Evolutionary conservation across 2,329 filamentous ascomycete genomes (phyloP), one percentile per base, ranked within the genome.

Genomic region (Fusarium subglutinans): DNA sequence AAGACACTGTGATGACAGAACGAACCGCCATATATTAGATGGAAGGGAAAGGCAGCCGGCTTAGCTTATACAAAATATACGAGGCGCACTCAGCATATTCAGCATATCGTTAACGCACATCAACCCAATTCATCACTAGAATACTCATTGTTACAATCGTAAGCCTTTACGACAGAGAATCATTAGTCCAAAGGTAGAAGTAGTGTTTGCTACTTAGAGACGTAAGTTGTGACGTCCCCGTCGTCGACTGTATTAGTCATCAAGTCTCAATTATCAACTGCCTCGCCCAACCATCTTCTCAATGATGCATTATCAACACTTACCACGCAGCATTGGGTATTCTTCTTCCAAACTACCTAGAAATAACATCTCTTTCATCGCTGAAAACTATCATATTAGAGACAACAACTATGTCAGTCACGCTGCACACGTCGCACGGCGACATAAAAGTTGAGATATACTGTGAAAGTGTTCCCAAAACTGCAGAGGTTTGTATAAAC

Each of bases 391-490:
- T n/a, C 17, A 48, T 22, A 17, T 9, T 38, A 26, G 17, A 45
- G 18, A 47, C 11, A 70, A 43, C 17, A 53, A 28, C 17, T 75
- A 91, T 92, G 90, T 92, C 90, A 18, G 89, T 91, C 72, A 92
- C 90, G 17, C 89, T 99, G 20, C 95, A 98, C 83, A 99, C 96
- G 56, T 94, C 91, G 57, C 89, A 93, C 60, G 96, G 96, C 81
- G 92, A 96, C 83, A 88, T 99, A 81, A 99, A 98, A 85, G 90
- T 98, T 78, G 96, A 98, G 83, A 87, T 99, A 76, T 98, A 98
- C 85, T 98, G 96, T 86, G 94, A 98, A 82, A 92, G 93, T 77
- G 94, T 97, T 38, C 96, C 96, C 72, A 95, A 96, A 82, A 98
- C 96, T 1, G 93, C 95, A 72, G 94, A 98, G 85, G 92, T 92